Conservation (phyloP, 2,329 filamentous ascomycete species). For the Juglanconis oblonga region DNA sequence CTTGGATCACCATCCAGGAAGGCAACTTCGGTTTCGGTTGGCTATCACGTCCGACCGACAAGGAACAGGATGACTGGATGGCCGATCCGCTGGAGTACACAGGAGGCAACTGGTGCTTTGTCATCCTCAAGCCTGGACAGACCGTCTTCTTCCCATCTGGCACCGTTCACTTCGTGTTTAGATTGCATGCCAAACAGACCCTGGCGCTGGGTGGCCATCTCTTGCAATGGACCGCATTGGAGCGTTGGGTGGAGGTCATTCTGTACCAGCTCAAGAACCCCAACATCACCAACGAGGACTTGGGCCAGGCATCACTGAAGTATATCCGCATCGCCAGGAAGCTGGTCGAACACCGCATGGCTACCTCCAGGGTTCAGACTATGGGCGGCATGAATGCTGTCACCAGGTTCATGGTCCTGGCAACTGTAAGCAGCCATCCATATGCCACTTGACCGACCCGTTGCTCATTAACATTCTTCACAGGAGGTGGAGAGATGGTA, state of each 20-base stretch:
- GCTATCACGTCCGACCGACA: conserved; percentile 27
- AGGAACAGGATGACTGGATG: conserved; percentile 27
- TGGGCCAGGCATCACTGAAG: conserved; percentile 18
- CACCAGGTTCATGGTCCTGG: conserved; percentile 10
- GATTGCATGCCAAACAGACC: conserved; percentile 25
- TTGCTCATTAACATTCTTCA: neutral
- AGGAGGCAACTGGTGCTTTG: conserved; percentile 29
- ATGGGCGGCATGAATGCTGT: conserved; percentile 16
- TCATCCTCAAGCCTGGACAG: conserved; percentile 31
- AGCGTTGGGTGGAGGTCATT: conserved; percentile 29
- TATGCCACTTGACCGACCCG: neutral
- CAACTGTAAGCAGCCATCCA: conserved; percentile 2
- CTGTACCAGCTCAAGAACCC: conserved; percentile 27
- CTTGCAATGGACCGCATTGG: conserved; percentile 31
- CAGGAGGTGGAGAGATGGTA: conserved; percentile 19
- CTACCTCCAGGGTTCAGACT: conserved; percentile 11
- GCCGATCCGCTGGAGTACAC: conserved; percentile 23
- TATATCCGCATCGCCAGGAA: conserved; percentile 16
- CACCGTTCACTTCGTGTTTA: conserved; percentile 34
- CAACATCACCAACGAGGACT: conserved; percentile 30
- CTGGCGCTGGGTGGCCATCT: conserved; percentile 32
- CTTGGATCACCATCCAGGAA: conserved; percentile 33
- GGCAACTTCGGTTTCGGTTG: conserved; percentile 30
- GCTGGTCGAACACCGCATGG: conserved; percentile 15
- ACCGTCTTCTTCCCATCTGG: conserved; percentile 33